Percentiles rank a stretch among this genome's conserved stretches.
phyloP scores from a whole-genome alignment of 345 rosid genomes.

The Populus alba region DNA sequence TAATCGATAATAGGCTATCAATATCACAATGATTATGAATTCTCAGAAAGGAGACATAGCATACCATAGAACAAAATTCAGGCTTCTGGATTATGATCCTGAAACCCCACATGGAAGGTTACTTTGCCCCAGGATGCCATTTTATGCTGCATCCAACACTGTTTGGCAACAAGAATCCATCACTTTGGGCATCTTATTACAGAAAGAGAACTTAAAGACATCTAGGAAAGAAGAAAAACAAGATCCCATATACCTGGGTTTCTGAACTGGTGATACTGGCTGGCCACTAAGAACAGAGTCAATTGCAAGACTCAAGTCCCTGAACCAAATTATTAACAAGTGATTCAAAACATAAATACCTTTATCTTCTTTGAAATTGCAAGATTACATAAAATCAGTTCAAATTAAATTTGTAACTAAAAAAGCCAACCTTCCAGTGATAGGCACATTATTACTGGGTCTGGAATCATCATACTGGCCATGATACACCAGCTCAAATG shows the following conservation, averaged over 20 bases:
- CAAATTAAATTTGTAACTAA: not conserved
- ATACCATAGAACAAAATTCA: constrained; percentile 14
- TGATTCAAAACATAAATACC: constrained; percentile 4
- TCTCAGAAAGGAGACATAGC: constrained; percentile 1
- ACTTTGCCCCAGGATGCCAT: constrained; percentile 65
- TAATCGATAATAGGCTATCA: not conserved
- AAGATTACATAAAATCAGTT: not conserved
- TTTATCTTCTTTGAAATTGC: not conserved
- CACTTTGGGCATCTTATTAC: constrained; percentile 16
- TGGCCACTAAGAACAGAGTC: constrained; percentile 78
- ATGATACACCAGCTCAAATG: constrained; percentile 86
- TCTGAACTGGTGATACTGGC: constrained; percentile 57
- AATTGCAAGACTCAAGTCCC: constrained; percentile 73
- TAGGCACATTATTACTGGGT: constrained; percentile 60
- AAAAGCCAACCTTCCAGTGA: constrained; percentile 65
- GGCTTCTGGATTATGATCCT: not conserved
- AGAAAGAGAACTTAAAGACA: not conserved
- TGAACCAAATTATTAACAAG: constrained; percentile 18
- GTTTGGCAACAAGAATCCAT: constrained; percentile 15
- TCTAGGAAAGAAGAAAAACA: not conserved
- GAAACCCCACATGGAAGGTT: constrained; percentile 14
- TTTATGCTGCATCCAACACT: constrained; percentile 97
- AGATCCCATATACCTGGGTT: constrained; percentile 55
- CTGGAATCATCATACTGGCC: constrained; percentile 93
- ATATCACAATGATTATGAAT: constrained; percentile 5